Evolutionary conservation across 352 stramenopile species (phyloP).

Genomic region (Peronosclerospora sorghi): DNA sequence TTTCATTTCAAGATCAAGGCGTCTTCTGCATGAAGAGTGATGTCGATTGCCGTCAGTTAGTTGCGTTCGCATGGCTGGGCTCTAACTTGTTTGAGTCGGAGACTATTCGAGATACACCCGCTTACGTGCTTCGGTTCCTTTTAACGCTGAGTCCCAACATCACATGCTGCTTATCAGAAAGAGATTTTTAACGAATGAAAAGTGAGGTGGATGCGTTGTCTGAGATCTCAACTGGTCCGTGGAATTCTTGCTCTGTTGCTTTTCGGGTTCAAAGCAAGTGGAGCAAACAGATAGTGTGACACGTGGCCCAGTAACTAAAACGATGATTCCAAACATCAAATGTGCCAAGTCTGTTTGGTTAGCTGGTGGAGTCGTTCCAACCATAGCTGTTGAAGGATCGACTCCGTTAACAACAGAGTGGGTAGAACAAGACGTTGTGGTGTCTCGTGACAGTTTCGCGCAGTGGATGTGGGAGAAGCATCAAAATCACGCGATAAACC

Average conservation of each 20-base stretch:
- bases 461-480: slow-evolving; percentile 11
- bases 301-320: too few species aligned
- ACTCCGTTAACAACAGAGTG: slow-evolving; percentile 6
- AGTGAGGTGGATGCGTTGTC: slow-evolving; percentile 4
- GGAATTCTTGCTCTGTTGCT: too few species aligned
- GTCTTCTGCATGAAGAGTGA: too few species aligned
- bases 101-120: slow-evolving; percentile 33
- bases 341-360: slow-evolving; percentile 5
- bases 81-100: slow-evolving; percentile 26
- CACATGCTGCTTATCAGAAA: slow-evolving; percentile 13
- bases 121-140: slow-evolving; percentile 48
- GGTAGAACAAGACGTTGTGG: background rate
- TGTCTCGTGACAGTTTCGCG: background rate
- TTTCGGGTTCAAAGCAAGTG: too few species aligned
- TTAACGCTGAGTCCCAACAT: slow-evolving; percentile 10
- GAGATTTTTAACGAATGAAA: slow-evolving; percentile 9
- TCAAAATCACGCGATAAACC: background rate
- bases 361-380: too few species aligned
- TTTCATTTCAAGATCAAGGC: too few species aligned
- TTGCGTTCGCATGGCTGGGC: too few species aligned
- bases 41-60: too few species aligned
- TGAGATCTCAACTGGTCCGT: background rate
- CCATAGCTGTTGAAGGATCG: too few species aligned
- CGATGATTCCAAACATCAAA: too few species aligned
- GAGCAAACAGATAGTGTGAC: too few species aligned